Percentiles rank a stretch among this genome's conserved stretches.
These are phyloP conservation scores for Orobanche coerulescens DNA, from an alignment of 257 asterid species.

Conservation along the genomic window DNA sequence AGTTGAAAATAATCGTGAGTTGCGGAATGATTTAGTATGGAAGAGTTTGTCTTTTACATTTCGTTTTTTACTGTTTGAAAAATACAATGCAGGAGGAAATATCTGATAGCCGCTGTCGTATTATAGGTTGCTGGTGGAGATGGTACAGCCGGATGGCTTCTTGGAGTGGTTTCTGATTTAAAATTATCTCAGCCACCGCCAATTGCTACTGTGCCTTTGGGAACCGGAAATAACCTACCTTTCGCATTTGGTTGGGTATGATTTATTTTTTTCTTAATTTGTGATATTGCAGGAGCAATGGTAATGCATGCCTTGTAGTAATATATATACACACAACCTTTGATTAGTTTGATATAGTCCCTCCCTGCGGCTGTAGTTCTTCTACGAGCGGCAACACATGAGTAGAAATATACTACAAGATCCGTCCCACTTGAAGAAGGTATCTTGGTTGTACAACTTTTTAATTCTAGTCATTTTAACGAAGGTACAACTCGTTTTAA, in stretches of 20 bases:
- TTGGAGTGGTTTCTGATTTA: slow-evolving; percentile 94
- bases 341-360: too few relatives aligned
- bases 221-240: slow-evolving; percentile 97
- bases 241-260: slow-evolving; percentile 98
- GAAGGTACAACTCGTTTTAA: too few relatives aligned
- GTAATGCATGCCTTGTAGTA: background rate
- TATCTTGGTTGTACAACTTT: too few relatives aligned
- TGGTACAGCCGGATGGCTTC: slow-evolving; percentile 99
- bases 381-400: too few relatives aligned
- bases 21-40: background rate
- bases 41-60: background rate
- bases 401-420: too few relatives aligned
- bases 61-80: background rate
- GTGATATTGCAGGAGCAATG: background rate
- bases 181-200: slow-evolving; percentile 83
- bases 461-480: too few relatives aligned
- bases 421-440: too few relatives aligned
- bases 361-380: too few relatives aligned
- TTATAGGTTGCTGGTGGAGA: slow-evolving; percentile 96
- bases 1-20: slow-evolving; percentile 74
- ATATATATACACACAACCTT: background rate
- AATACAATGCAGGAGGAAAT: background rate
- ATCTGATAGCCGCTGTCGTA: slow-evolving; percentile 13
- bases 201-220: slow-evolving; percentile 90
- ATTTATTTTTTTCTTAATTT: background rate